Evolutionary conservation across 1,284 basidiomycete species (phyloP), one percentile per base, ranked within the genome.

Genomic region (Anthracocystis setariae): DNA sequence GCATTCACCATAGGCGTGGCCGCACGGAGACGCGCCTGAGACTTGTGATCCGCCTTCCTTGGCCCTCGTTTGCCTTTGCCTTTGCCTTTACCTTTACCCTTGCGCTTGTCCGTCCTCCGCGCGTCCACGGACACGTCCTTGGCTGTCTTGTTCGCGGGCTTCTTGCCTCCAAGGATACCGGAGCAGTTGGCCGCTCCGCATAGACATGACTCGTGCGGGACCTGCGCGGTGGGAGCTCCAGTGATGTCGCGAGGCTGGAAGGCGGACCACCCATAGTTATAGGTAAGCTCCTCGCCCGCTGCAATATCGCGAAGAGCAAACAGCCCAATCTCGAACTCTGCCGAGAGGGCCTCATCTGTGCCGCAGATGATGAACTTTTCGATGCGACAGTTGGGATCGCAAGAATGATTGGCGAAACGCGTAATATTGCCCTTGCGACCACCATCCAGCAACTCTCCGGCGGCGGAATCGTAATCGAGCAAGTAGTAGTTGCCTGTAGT

Each of bases 331-430:
- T 81, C 69, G 40, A 78, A 80, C 48, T 81, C 79, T 17, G 75
- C 78, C 5, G 61, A 69, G 13, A 60, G 60, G 40, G 62, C 59
- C 59, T 80, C 75, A 44, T 76, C 78, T 1, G 70, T 69, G 33
- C 79, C 79, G 54, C 72, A 74, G 46, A 81, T 59, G 57, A 76
- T 71, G 68, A 77, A 81, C 50, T 78, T 79, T 43, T 80, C 72
- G 51, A 81, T 68, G 43, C 73, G 65, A 50, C 77, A 78, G 25
- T 81, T 81, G 1, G 79, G 79, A 15, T 77, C 70, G 62, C 78
- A 81, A 18, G 71, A 74, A 54, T 81, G 79, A 39, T 81, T 81
- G 48, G 78, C 79, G 46, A 77, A 81, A 12, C 79, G 74, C 7
- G 76, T 76, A 39, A 77, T 66, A 66, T 77, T 81, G 25, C 79